These are phyloP conservation scores for baker's yeast (Saccharomyces cerevisiae) DNA, from an alignment of 805 yeast species.

Conservation along the genomic window DNA sequence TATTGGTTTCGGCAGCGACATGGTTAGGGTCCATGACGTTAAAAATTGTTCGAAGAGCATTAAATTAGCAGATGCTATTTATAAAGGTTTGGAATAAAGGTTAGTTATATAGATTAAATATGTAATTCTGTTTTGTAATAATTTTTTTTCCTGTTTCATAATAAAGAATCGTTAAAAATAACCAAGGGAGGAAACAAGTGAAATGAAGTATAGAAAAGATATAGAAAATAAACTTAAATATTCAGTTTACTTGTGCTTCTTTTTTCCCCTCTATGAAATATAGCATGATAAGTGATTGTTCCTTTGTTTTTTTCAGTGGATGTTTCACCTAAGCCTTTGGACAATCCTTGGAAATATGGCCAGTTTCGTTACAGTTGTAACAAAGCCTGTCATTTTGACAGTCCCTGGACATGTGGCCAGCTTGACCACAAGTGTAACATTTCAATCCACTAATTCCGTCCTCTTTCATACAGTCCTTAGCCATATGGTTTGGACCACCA, in stretches of 20 bases:
- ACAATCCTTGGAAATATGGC: conserved; percentile 85
- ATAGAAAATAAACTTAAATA: neutral
- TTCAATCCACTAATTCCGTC: conserved; percentile 38
- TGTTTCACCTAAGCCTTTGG: conserved; percentile 13
- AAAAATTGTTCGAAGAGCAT: conserved; percentile 47
- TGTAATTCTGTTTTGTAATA: neutral
- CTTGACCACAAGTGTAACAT: conserved; percentile 88
- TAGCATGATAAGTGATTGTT: neutral
- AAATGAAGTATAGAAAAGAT: neutral
- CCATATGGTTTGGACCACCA: conserved; percentile 89
- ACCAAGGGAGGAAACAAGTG: neutral
- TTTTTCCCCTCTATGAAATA: neutral
- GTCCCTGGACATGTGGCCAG: conserved; percentile 83
- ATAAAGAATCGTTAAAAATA: neutral
- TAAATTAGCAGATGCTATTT: conserved; percentile 59
- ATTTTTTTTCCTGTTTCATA: neutral
- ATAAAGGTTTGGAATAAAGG: conserved; percentile 6
- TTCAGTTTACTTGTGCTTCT: neutral
- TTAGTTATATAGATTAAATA: neutral
- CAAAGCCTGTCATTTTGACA: conserved; percentile 51
- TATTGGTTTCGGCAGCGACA: conserved; percentile 63
- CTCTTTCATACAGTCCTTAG: conserved; percentile 77
- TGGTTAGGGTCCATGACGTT: conserved; percentile 85
- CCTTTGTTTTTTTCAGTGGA: neutral
- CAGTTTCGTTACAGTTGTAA: conserved; percentile 47